phyloP scores from a whole-genome alignment of 306 rosid genomes.

The Alnus rubra region DNA sequence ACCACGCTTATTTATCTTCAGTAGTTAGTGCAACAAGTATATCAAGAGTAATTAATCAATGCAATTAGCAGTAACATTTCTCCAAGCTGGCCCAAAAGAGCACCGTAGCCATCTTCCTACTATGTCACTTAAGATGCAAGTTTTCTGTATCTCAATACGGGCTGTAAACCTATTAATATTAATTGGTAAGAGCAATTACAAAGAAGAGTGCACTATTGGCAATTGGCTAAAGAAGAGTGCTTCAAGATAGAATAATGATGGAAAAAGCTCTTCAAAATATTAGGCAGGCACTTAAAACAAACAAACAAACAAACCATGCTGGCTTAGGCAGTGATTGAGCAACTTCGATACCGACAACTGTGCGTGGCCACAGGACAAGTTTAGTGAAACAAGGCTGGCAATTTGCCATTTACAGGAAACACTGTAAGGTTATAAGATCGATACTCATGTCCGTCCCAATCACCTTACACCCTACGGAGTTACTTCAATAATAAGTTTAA shows the following conservation, averaged over 20 bases:
- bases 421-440: too few relatives aligned
- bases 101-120: not conserved
- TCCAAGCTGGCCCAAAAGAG: not conserved
- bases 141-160: not conserved
- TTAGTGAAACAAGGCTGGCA: not conserved
- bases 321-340: not conserved
- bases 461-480: not conserved
- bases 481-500: not conserved
- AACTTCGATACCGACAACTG: not conserved
- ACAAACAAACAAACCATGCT: not conserved
- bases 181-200: not conserved
- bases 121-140: too few relatives aligned
- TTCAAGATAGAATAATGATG: not conserved
- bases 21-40: not conserved
- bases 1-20: not conserved
- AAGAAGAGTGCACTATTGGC: not conserved
- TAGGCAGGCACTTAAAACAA: not conserved
- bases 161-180: not conserved
- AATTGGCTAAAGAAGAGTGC: not conserved
- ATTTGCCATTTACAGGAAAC: not conserved
- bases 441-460: not conserved
- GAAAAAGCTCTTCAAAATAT: not conserved
- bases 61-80: not conserved
- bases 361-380: not conserved
- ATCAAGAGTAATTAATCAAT: not conserved